phyloP scores from a whole-genome alignment of 75 land plant genomes.

The Azolla pinnata region DNA sequence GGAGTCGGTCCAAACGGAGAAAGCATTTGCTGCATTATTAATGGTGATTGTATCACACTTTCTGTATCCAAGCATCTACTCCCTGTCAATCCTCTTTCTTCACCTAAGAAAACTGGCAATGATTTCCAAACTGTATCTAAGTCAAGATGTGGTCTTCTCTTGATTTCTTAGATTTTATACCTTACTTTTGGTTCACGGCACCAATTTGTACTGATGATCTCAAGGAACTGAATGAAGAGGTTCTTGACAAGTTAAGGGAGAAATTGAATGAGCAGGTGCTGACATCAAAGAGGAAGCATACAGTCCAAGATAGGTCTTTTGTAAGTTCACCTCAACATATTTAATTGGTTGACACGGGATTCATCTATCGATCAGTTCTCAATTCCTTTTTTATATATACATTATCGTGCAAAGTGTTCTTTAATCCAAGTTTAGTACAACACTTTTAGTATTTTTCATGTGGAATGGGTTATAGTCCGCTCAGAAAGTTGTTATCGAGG shows the following conservation, averaged over 20 bases:
- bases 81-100: too few species aligned
- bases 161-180: slow-evolving; percentile 23
- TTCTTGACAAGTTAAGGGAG: slow-evolving; percentile 16
- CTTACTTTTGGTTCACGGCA: slow-evolving; percentile 36
- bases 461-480: neutral
- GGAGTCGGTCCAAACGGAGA: slow-evolving; percentile 13
- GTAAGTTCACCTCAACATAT: slow-evolving; percentile 10
- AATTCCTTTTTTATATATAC: neutral
- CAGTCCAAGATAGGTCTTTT: slow-evolving; percentile 5
- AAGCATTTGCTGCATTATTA: slow-evolving; percentile 18
- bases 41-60: slow-evolving; percentile 13
- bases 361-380: too few species aligned
- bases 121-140: neutral
- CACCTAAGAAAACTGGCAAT: too few species aligned
- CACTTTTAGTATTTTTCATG: neutral
- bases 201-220: slow-evolving; percentile 10
- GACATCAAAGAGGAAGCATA: slow-evolving; percentile 12
- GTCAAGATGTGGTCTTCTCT: neutral
- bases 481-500: neutral
- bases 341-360: too few species aligned
- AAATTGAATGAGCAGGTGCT: slow-evolving; percentile 16
- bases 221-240: slow-evolving; percentile 12
- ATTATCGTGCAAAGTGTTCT: neutral
- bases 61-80: neutral
- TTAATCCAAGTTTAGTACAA: neutral